Evolutionary conservation across 2,329 filamentous ascomycete species (phyloP).

Genomic region (Sarocladium strictum): DNA sequence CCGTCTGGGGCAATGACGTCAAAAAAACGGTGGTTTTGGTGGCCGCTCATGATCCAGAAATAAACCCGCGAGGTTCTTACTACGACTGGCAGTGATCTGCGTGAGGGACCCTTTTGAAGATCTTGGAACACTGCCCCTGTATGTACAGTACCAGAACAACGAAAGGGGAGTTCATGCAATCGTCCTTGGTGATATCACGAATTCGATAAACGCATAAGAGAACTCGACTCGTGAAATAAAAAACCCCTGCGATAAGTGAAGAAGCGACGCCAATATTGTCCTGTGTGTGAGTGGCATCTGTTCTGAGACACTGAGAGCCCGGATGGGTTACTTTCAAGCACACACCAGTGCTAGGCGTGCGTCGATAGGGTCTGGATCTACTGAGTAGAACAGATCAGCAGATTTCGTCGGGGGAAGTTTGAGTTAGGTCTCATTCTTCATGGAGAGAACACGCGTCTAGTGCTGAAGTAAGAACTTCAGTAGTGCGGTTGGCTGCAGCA

Average conservation of each 20-base stretch:
- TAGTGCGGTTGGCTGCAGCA: no score
- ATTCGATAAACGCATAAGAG: background rate
- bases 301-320: background rate
- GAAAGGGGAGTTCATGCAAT: background rate
- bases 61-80: background rate
- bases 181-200: background rate
- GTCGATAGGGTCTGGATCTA: no score
- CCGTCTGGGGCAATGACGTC: background rate
- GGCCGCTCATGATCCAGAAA: background rate
- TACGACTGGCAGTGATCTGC: constrained; percentile 3
- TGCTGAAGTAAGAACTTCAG: background rate
- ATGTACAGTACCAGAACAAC: background rate
- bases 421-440: background rate
- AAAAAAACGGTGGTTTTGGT: background rate
- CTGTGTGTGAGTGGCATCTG: background rate
- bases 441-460: background rate
- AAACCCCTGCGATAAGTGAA: background rate
- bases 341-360: no score
- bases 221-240: no score
- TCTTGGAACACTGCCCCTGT: constrained; percentile 5
- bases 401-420: no score
- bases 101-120: background rate
- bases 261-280: background rate
- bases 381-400: no score
- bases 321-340: background rate